Evolutionary conservation across 306 rosid species (phyloP).

Genomic region (Quercus gilva): DNA sequence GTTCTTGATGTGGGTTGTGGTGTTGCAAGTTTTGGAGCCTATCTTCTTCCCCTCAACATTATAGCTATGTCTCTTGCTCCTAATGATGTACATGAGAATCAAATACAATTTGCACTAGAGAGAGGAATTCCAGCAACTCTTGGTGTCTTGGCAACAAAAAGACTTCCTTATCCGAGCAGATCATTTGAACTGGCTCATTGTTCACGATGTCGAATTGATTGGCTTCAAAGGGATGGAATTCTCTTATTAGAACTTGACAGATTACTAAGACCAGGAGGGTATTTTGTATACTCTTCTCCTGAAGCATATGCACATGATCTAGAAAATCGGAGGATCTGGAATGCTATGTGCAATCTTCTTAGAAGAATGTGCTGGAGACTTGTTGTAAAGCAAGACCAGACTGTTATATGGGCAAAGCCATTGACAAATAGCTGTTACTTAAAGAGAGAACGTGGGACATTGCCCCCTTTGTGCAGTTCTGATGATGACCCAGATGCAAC

Average conservation of each 20-base stretch:
- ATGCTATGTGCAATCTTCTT: conserved; percentile 42
- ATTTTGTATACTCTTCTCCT: conserved; percentile 62
- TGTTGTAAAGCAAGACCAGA: conserved; percentile 49
- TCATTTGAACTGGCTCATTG: conserved; percentile 65
- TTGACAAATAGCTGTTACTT: conserved; percentile 49
- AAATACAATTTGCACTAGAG: conserved; percentile 65
- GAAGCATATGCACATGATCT: conserved; percentile 60
- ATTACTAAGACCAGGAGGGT: conserved; percentile 60
- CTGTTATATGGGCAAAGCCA: conserved; percentile 63
- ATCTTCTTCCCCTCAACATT: conserved; percentile 50
- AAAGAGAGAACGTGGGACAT: conserved; percentile 44
- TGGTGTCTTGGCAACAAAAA: conserved; percentile 64
- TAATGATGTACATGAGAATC: conserved; percentile 63
- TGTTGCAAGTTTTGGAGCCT: conserved; percentile 73
- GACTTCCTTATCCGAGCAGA: conserved; percentile 64
- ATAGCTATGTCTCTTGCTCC: conserved; percentile 62
- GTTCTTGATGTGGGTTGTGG: conserved; percentile 69
- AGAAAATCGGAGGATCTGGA: conserved; percentile 53
- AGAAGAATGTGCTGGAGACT: conserved; percentile 62
- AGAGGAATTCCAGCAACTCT: conserved; percentile 69
- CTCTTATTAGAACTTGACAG: conserved; percentile 61
- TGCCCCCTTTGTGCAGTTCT: conserved; percentile 39
- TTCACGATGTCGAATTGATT: conserved; percentile 66
- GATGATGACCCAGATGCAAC: conserved; percentile 45
- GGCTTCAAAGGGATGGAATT: conserved; percentile 62